Base-by-base conservation (phyloP, 768 basidiomycete species). In the Rubroboletus pulcherrimus region DNA sequence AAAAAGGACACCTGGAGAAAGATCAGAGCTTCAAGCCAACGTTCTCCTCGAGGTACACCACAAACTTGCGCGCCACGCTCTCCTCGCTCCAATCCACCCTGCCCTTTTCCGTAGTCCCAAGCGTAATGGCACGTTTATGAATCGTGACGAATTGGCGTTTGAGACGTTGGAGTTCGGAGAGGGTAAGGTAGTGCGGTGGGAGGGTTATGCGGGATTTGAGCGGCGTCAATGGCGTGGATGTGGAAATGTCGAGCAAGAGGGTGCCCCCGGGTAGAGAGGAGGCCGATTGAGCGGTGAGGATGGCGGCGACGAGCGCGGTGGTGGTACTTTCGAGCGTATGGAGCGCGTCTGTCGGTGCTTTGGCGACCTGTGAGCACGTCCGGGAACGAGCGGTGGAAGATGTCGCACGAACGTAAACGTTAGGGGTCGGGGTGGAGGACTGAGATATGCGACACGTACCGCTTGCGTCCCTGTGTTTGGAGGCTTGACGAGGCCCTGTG, bases 81-180 rank as follows among this genome's bases (percentile, higher is more conserved):
- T 81, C 79, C 65, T 89, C 89, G 55, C 77, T 81, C 87, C 90
- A 93, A 61, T 90, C 84, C 30, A 93, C 84, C 17, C 67, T 67
- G 0, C 91, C 91, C 60, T 84, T 84, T 64, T 91, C 91, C 7
- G 83, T 88, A 15, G 86, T 85, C 14, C 91, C 91, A 7, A 91
- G 80, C 2, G 87, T 91, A 54, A 93, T 86, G 7, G 91, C 92
- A 63, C 92, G 93, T 68, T 89, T 92, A 69, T 98, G 93, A 34
- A 91, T 79, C 4, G 83, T 82, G 33, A 96, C 88, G 65, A 96
- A 98, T 69, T 98, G 94, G 41, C 95, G 79, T 69, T 96, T 98
- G 41, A 89, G 73, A 30, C 95, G 79, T 69, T 96, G 94, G 53
- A 97, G 77, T 73, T 96, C 93, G 0, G 90, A 85, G 7, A 98